Evolutionary conservation across 2,329 filamentous ascomycete species (phyloP).

Genomic region (Colletotrichum higginsianum): DNA sequence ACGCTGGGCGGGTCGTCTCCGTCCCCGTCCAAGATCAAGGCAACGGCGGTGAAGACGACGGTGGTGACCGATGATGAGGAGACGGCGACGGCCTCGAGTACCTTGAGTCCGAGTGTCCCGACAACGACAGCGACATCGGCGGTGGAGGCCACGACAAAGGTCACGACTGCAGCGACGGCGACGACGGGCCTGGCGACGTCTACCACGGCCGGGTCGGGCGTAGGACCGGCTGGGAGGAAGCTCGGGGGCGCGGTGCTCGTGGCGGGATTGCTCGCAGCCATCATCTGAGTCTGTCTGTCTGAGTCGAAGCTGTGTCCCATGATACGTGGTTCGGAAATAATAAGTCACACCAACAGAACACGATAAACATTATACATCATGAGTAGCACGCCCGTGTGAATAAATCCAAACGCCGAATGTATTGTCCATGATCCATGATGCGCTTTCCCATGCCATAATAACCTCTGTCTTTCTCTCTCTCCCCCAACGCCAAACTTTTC

Average conservation of each 20-base stretch:
- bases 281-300: neutral
- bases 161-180: neutral
- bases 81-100: slow-evolving; percentile 25
- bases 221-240: neutral
- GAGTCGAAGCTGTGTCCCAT: too few relatives aligned
- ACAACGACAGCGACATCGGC: neutral
- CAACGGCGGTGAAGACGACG: neutral
- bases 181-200: slow-evolving; percentile 3
- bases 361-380: neutral
- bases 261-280: slow-evolving; percentile 14
- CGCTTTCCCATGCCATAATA: slow-evolving; percentile 5
- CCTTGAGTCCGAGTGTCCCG: slow-evolving; percentile 10
- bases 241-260: slow-evolving; percentile 7
- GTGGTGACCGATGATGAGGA: neutral
- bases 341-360: neutral
- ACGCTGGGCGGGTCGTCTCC: neutral
- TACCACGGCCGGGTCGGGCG: neutral
- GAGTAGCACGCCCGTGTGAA: neutral
- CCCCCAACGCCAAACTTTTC: slow-evolving; percentile 10
- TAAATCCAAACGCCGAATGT: neutral
- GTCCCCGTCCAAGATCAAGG: neutral
- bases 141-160: neutral
- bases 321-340: neutral
- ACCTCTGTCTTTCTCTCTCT: neutral
- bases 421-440: neutral